Evolutionary conservation across 805 yeast species (phyloP).

Genomic region (Diddensiella transvaalensis): DNA sequence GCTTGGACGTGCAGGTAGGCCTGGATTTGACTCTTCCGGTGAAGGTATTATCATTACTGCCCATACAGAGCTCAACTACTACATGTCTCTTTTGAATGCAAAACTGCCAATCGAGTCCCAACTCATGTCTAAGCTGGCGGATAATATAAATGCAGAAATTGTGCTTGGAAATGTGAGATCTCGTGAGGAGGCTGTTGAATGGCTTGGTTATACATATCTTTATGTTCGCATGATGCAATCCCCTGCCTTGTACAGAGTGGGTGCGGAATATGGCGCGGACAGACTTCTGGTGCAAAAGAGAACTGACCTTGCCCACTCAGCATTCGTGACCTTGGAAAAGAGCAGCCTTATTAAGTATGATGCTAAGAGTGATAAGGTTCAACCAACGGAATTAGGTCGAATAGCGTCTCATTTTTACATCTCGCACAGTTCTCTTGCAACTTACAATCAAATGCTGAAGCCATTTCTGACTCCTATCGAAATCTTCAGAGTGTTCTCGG

Average conservation of each 20-base stretch:
- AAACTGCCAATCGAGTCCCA: conserved; percentile 93
- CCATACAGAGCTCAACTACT: conserved; percentile 80
- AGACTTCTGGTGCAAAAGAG: conserved; percentile 48
- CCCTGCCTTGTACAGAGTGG: conserved; percentile 73
- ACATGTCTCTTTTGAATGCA: conserved; percentile 84
- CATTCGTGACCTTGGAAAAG: conserved; percentile 55
- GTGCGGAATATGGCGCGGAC: conserved; percentile 50
- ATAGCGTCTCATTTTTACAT: conserved; percentile 88
- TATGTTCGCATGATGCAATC: conserved; percentile 72
- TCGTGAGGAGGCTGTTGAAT: conserved; percentile 64
- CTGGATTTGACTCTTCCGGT: conserved; percentile 87
- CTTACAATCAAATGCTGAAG: conserved; percentile 58
- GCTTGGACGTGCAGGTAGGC: conserved; percentile 99
- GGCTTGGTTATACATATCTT: conserved; percentile 79
- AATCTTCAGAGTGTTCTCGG: conserved; percentile 68
- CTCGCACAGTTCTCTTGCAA: conserved; percentile 64
- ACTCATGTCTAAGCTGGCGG: conserved; percentile 64
- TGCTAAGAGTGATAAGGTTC: conserved; percentile 43
- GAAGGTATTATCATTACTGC: conserved; percentile 91
- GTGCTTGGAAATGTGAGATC: conserved; percentile 63
- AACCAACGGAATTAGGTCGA: conserved; percentile 68
- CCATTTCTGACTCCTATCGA: conserved; percentile 71
- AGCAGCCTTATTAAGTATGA: conserved; percentile 62
- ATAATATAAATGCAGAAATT: conserved; percentile 81
- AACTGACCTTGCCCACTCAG: conserved; percentile 71